Percentiles rank a stretch among this genome's conserved stretches.
Conservation (phyloP, 2,329 filamentous ascomycete genomes). For the Leptographium radiaticola region DNA sequence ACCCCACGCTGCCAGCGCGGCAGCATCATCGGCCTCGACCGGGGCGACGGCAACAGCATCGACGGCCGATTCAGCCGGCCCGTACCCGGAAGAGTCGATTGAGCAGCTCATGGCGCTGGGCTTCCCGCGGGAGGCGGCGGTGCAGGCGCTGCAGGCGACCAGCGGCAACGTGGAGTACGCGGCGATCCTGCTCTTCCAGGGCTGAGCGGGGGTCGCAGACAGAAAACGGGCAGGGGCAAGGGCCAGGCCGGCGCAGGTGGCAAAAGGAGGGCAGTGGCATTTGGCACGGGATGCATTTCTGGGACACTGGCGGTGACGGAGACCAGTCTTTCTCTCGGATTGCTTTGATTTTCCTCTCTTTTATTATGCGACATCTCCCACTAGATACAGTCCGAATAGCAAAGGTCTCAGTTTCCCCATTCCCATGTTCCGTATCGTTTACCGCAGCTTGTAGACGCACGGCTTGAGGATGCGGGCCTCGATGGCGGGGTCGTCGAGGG, state of each 20-base stretch:
- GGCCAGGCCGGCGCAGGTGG: not conserved
- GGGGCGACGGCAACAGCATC: not conserved
- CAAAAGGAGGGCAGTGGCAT: not conserved
- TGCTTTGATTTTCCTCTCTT: no score
- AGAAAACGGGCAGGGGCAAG: not conserved
- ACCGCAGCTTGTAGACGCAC: slow-evolving; percentile 89
- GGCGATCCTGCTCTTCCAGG: slow-evolving; percentile 62
- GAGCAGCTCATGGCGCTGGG: slow-evolving; percentile 67
- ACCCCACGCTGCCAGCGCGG: not conserved
- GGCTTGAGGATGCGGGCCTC: slow-evolving; percentile 68
- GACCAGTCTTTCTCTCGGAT: no score
- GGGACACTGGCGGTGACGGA: no score
- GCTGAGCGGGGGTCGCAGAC: slow-evolving; percentile 13
- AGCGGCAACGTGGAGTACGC: slow-evolving; percentile 79
- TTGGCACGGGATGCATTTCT: not conserved
- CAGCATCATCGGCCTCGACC: no score
- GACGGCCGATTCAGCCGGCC: slow-evolving; percentile 6
- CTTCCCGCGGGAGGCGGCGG: slow-evolving; percentile 61
- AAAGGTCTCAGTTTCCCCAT: no score
- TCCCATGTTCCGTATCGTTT: no score
- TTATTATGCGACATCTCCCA: no score
- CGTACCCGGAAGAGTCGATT: slow-evolving; percentile 51
- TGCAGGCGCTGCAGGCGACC: slow-evolving; percentile 69
- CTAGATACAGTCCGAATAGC: no score
- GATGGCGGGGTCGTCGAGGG: slow-evolving; percentile 42